These are phyloP conservation scores for Apium graveolens DNA, from an alignment of 129 eudicot species.

Conservation along the genomic window DNA sequence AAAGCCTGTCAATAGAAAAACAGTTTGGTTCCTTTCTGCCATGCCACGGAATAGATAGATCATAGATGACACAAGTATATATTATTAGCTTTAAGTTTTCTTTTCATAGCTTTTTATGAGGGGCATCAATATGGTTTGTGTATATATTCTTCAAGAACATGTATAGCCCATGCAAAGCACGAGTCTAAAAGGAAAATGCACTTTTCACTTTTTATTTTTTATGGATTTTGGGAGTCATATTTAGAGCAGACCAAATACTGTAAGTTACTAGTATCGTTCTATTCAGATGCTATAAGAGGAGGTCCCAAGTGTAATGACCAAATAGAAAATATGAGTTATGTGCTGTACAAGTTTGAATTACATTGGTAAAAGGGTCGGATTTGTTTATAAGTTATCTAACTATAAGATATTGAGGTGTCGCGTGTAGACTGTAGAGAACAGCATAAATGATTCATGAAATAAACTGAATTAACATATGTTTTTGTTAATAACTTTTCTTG, in stretches of 20 bases:
- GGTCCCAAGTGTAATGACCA: neutral
- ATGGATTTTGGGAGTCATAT: neutral
- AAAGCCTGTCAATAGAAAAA: neutral
- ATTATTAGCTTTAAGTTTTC: neutral
- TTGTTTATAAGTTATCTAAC: neutral
- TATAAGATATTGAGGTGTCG: neutral
- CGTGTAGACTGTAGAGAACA: neutral
- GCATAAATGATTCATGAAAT: neutral
- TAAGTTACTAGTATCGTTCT: neutral
- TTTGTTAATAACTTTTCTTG: conserved; percentile 1
- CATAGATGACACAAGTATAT: neutral
- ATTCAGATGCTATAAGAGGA: neutral
- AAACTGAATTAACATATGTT: neutral
- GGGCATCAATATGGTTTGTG: neutral
- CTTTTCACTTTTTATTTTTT: neutral
- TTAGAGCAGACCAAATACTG: neutral
- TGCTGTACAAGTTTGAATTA: neutral
- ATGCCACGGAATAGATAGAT: neutral
- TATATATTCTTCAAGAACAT: neutral
- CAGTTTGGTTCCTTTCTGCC: neutral
- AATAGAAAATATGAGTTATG: neutral
- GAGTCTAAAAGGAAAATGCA: neutral
- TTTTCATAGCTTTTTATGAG: neutral
- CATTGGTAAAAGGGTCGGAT: neutral
- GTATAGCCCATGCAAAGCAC: too few relatives aligned